A percentile compares a stretch with the other conserved stretches of the same genome.
These are phyloP conservation scores for Kwoniella dendrophila DNA, from an alignment of 768 basidiomycete species.

Conservation along the genomic window DNA sequence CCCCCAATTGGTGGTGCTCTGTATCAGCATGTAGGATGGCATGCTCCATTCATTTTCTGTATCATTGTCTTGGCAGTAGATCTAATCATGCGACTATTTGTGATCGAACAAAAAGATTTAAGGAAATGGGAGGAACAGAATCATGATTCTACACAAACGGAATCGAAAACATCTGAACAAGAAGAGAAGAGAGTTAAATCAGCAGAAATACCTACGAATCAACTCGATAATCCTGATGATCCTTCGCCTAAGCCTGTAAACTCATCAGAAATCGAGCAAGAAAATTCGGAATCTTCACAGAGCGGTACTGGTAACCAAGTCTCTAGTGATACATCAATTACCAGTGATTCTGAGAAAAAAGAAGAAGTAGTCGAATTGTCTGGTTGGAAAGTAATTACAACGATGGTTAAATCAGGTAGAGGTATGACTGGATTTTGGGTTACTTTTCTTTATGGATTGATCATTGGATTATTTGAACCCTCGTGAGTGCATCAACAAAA, in stretches of 20 bases:
- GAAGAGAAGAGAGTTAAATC: conserved; percentile 9
- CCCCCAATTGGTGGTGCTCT: conserved; percentile 47
- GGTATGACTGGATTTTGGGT: conserved; percentile 34
- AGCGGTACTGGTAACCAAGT: not conserved
- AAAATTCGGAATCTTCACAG: not conserved
- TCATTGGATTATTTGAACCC: conserved; percentile 38
- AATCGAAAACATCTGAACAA: not conserved
- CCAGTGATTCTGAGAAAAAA: not conserved
- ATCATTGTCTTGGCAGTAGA: conserved; percentile 43
- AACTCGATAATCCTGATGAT: not conserved
- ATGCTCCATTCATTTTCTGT: conserved; percentile 49
- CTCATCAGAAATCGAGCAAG: not conserved
- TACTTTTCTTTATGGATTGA: conserved; percentile 33
- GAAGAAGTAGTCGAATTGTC: conserved; percentile 13
- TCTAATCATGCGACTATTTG: conserved; percentile 40
- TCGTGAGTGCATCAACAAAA: too few species aligned
- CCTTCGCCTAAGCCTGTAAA: not conserved
- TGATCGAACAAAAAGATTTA: conserved; percentile 44
- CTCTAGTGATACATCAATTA: not conserved
- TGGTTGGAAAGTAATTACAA: conserved; percentile 24
- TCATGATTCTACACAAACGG: not conserved
- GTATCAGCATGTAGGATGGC: conserved; percentile 46
- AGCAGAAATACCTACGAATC: conserved; percentile 2
- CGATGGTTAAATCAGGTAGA: conserved; percentile 24
- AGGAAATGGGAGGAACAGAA: conserved; percentile 5